Percentiles rank a stretch among this genome's conserved stretches.
phyloP scores from a whole-genome alignment of 495 filamentous ascomycete species.

The Trichoderma gamsii region DNA sequence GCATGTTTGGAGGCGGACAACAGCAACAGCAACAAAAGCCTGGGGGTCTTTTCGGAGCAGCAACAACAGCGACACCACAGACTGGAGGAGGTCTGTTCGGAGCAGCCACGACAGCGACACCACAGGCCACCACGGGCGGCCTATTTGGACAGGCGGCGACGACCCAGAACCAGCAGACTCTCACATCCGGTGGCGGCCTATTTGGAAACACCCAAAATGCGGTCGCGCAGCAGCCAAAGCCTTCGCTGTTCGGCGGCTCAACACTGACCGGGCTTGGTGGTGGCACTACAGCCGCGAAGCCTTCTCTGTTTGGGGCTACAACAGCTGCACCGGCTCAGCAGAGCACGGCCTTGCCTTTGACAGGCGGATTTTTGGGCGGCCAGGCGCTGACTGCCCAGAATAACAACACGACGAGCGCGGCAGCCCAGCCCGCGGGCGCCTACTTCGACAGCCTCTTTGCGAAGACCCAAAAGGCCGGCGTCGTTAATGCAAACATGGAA shows the following conservation, averaged over 20 bases:
- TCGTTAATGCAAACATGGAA: slow-evolving; percentile 42
- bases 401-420: slow-evolving; percentile 10
- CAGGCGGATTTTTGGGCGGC: slow-evolving; percentile 3
- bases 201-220: slow-evolving; percentile 18
- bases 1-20: slow-evolving; percentile 5
- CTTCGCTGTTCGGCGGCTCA: slow-evolving; percentile 17
- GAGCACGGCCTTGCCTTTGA: background rate
- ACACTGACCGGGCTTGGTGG: slow-evolving; percentile 9
- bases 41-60: slow-evolving; percentile 22
- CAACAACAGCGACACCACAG: background rate
- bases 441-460: slow-evolving; percentile 87
- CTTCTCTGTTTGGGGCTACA: slow-evolving; percentile 23
- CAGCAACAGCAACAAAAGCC: slow-evolving; percentile 21
- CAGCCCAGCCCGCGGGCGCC: slow-evolving; percentile 39
- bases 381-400: slow-evolving; percentile 15
- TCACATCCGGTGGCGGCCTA: slow-evolving; percentile 16
- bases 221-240: background rate
- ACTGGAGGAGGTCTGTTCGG: slow-evolving; percentile 9
- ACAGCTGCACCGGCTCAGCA: slow-evolving; percentile 15
- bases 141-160: background rate
- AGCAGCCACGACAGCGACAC: slow-evolving; percentile 5
- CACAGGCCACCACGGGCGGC: background rate
- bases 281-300: slow-evolving; percentile 20
- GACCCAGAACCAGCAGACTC: background rate
- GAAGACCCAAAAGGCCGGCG: slow-evolving; percentile 60